A percentile compares a stretch with the other conserved stretches of the same genome.
These are phyloP conservation scores for Astragalus membranaceus DNA, from an alignment of 306 rosid species.

Conservation along the genomic window DNA sequence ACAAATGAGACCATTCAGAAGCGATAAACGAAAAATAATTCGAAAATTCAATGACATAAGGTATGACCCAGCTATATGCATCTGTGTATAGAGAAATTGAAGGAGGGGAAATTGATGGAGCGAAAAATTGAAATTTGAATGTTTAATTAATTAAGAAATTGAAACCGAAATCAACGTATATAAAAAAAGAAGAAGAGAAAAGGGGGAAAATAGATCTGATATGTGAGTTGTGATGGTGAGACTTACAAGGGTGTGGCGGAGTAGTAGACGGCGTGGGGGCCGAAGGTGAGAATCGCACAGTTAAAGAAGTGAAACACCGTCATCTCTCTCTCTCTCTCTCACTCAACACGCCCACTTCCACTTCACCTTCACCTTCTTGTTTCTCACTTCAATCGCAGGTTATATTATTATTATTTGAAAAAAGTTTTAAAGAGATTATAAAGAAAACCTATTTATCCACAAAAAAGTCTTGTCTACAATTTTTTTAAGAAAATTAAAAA, in stretches of 20 bases:
- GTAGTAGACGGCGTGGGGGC: conserved; percentile 97
- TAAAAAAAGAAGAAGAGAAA: not conserved
- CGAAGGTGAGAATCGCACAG: conserved; percentile 97
- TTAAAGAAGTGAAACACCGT: conserved; percentile 96
- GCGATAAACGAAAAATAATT: not conserved
- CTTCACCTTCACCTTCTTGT: not conserved
- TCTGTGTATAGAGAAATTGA: not conserved
- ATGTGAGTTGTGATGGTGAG: not conserved
- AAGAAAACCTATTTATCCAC: too few species aligned
- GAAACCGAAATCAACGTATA: not conserved
- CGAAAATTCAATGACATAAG: not conserved
- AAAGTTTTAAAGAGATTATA: too few species aligned
- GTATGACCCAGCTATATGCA: not conserved
- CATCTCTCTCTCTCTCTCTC: conserved; percentile 34
- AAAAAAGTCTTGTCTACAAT: too few species aligned
- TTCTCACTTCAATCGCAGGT: not conserved
- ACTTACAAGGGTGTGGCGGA: conserved; percentile 89
- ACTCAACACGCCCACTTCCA: not conserved
- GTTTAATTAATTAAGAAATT: not conserved
- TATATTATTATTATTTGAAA: too few species aligned
- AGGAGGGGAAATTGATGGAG: not conserved
- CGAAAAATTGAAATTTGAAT: not conserved
- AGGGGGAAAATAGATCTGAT: not conserved
- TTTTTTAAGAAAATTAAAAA: too few species aligned
- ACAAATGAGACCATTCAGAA: not conserved